Evolutionary conservation across 2,329 filamentous ascomycete species (phyloP).

Genomic region (Ophiocordyceps polyrhachis-furcata): DNA sequence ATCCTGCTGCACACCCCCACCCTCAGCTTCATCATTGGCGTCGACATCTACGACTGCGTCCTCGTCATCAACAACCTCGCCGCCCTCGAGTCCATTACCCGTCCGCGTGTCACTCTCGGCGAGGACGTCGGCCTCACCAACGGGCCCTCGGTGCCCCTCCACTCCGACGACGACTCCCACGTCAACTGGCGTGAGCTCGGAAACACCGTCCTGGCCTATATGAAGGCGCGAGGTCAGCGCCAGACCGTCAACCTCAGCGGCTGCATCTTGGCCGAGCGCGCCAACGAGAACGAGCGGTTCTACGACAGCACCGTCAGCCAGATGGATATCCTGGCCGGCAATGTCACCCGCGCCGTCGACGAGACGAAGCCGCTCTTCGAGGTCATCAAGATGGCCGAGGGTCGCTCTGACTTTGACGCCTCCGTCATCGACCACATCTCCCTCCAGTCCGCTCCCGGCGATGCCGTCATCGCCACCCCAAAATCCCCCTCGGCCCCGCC

Average conservation of each 20-base stretch:
- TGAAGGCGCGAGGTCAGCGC: constrained; percentile 66
- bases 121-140: constrained; percentile 52
- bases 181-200: constrained; percentile 29
- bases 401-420: constrained; percentile 56
- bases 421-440: constrained; percentile 44
- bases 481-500: constrained; percentile 17
- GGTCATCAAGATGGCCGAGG: constrained; percentile 76
- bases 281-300: constrained; percentile 48
- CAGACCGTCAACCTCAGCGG: constrained; percentile 67
- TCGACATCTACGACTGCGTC: constrained; percentile 63
- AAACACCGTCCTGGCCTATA: constrained; percentile 55
- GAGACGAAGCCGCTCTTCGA: constrained; percentile 48
- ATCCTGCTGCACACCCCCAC: constrained; percentile 54
- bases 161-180: constrained; percentile 12
- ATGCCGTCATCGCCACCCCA: constrained; percentile 39
- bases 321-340: constrained; percentile 28
- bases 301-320: constrained; percentile 72
- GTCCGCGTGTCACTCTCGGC: constrained; percentile 46
- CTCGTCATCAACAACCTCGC: constrained; percentile 53
- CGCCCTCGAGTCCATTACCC: constrained; percentile 49
- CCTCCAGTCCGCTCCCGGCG: constrained; percentile 54
- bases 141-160: constrained; percentile 34
- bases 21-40: constrained; percentile 50
- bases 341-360: constrained; percentile 28
- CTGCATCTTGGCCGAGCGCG: constrained; percentile 56